phyloP scores from a whole-genome alignment of 768 basidiomycete species.

The Artomyces pyxidatus region DNA sequence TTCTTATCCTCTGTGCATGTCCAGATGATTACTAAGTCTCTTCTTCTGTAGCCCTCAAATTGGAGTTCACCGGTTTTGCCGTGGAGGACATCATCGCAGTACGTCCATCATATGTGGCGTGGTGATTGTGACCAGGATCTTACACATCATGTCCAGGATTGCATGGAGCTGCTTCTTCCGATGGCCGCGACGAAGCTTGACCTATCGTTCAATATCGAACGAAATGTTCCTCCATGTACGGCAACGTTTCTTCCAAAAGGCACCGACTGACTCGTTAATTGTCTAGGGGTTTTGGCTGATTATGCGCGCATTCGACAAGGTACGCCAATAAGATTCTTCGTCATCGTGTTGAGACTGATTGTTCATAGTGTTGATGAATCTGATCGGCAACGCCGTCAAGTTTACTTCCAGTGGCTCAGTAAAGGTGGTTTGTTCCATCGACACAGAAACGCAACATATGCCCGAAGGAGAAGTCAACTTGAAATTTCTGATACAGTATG shows the following conservation, averaged over 20 bases:
- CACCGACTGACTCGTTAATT: background rate
- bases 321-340: conserved; percentile 16
- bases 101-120: too few species aligned
- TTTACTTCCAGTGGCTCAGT: conserved; percentile 62
- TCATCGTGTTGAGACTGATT: background rate
- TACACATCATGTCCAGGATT: conserved; percentile 47
- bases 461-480: conserved; percentile 38
- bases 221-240: conserved; percentile 58
- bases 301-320: conserved; percentile 62
- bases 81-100: conserved; percentile 69
- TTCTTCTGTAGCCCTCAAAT: conserved; percentile 45
- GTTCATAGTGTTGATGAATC: conserved; percentile 58
- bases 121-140: too few species aligned
- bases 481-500: conserved; percentile 59
- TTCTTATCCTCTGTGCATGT: background rate
- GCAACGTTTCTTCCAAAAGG: too few species aligned
- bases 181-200: conserved; percentile 72
- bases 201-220: conserved; percentile 62
- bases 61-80: conserved; percentile 57
- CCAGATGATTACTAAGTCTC: conserved; percentile 11
- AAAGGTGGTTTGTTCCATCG: conserved; percentile 52
- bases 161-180: conserved; percentile 67
- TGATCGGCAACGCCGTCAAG: conserved; percentile 72
- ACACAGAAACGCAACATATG: conserved; percentile 26
- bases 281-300: conserved; percentile 59